phyloP scores from a whole-genome alignment of 257 asterid species.

The Striga asiatica region DNA sequence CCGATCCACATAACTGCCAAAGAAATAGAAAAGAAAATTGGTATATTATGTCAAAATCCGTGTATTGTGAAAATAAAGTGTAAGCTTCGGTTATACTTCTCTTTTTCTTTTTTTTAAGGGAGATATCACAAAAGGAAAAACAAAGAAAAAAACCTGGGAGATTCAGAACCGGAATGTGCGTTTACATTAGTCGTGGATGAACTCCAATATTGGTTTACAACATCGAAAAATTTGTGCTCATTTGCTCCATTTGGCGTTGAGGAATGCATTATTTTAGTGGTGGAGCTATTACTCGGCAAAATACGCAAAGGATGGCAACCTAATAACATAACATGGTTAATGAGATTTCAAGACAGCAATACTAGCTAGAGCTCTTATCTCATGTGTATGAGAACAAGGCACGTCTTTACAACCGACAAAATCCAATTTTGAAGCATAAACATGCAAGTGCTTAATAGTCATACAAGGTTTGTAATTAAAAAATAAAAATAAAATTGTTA shows the following conservation, averaged over 20 bases:
- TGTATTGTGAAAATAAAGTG: not conserved
- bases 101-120: not conserved
- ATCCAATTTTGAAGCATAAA: too few species aligned
- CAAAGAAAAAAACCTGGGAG: conserved; percentile 23
- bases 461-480: too few species aligned
- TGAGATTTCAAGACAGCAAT: not conserved
- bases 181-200: not conserved
- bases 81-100: not conserved
- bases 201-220: not conserved
- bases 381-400: too few species aligned
- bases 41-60: not conserved
- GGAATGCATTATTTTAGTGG: conserved; percentile 3
- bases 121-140: not conserved
- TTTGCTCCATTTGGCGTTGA: not conserved
- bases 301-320: conserved; percentile 27
- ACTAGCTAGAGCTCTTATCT: too few species aligned
- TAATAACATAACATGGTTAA: not conserved
- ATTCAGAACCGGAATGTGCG: conserved; percentile 8
- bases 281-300: conserved; percentile 8
- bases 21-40: not conserved
- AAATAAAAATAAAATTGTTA: too few species aligned
- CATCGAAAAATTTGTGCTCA: not conserved
- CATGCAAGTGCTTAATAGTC: too few species aligned
- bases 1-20: not conserved
- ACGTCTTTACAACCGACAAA: not conserved